Evolutionary conservation across 1,139 yeast species (phyloP).

Genomic region (Spathaspora sp.): DNA sequence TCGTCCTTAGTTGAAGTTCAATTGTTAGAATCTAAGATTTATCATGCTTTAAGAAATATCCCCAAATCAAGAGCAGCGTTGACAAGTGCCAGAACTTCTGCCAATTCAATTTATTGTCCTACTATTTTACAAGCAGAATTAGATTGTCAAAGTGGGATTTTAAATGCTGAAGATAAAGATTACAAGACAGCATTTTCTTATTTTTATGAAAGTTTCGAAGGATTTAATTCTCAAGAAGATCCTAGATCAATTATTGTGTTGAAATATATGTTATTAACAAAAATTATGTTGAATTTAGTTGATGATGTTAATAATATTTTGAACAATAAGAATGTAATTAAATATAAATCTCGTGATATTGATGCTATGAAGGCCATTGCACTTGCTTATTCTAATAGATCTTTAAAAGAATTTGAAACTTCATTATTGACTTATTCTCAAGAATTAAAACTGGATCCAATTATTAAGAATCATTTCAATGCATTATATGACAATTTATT

Average conservation of each 20-base stretch:
- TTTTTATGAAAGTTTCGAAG: slow-evolving; percentile 93
- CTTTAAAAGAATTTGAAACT: slow-evolving; percentile 85
- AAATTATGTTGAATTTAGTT: slow-evolving; percentile 86
- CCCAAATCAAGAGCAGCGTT: slow-evolving; percentile 93
- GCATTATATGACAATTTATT: slow-evolving; percentile 90
- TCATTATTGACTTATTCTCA: slow-evolving; percentile 68
- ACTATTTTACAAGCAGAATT: slow-evolving; percentile 93
- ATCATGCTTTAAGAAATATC: slow-evolving; percentile 86
- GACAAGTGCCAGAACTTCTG: slow-evolving; percentile 94
- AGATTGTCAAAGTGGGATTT: slow-evolving; percentile 92
- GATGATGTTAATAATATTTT: slow-evolving; percentile 83
- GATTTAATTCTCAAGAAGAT: slow-evolving; percentile 65
- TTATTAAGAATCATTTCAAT: slow-evolving; percentile 88
- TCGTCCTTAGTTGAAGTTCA: slow-evolving; percentile 94
- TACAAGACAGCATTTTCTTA: slow-evolving; percentile 95
- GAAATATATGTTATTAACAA: slow-evolving; percentile 89
- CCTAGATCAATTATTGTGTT: slow-evolving; percentile 72
- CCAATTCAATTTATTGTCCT: slow-evolving; percentile 93
- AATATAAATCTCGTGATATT: slow-evolving; percentile 68
- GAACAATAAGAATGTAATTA: slow-evolving; percentile 74
- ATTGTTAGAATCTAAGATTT: slow-evolving; percentile 83
- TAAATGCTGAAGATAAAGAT: slow-evolving; percentile 96
- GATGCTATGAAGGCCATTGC: slow-evolving; percentile 97
- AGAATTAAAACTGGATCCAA: slow-evolving; percentile 83
- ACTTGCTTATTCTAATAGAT: slow-evolving; percentile 83